These are phyloP conservation scores for Ogataea methanolica DNA, from an alignment of 805 yeast species.

Conservation along the genomic window DNA sequence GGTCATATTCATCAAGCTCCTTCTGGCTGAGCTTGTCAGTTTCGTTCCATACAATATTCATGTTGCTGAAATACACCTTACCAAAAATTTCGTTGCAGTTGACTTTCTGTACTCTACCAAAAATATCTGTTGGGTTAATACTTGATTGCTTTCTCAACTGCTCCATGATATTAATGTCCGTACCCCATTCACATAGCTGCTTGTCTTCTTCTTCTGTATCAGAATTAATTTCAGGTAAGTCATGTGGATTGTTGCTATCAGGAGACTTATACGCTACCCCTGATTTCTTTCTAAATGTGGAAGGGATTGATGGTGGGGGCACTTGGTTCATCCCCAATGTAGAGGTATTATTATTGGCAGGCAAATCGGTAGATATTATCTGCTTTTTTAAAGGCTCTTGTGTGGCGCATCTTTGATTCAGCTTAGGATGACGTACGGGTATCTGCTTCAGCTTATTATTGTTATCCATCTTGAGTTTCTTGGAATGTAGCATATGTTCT, in stretches of 20 bases:
- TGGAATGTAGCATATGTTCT: constrained; percentile 10
- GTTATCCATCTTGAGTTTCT: constrained; percentile 8
- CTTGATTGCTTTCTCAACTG: constrained; percentile 16
- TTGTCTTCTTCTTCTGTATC: constrained; percentile 21
- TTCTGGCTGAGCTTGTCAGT: constrained; percentile 16
- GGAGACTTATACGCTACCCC: neutral
- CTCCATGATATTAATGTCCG: constrained; percentile 10
- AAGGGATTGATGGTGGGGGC: neutral
- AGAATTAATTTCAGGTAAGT: constrained; percentile 21
- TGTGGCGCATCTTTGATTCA: constrained; percentile 4
- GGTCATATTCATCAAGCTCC: constrained; percentile 25
- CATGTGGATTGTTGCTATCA: neutral
- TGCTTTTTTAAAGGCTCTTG: neutral
- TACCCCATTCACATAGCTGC: constrained; percentile 24
- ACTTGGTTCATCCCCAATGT: too few species aligned
- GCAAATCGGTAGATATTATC: neutral
- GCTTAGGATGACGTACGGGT: constrained; percentile 16
- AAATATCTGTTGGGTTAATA: constrained; percentile 22
- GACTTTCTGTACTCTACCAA: constrained; percentile 21
- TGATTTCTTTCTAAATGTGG: constrained; percentile 2
- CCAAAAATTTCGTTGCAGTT: constrained; percentile 23
- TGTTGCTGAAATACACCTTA: constrained; percentile 15
- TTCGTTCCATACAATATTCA: constrained; percentile 24
- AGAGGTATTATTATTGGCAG: neutral
- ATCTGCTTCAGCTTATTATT: constrained; percentile 11